Evolutionary conservation across 164 flowering plant genomes (phyloP), one percentile per base, ranked within the genome.

Genomic region (Magnolia sinica): DNA sequence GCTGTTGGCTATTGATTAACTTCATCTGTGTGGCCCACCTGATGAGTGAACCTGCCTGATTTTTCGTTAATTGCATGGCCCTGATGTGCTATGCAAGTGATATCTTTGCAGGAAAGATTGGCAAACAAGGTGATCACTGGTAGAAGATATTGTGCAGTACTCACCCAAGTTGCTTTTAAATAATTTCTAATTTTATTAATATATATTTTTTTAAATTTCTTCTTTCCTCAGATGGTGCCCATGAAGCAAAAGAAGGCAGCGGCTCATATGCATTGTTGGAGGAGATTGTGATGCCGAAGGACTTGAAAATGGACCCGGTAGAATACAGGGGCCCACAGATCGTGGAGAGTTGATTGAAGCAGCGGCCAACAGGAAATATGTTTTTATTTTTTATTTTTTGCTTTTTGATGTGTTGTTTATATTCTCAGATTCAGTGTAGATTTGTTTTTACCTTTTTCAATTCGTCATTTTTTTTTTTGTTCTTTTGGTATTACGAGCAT

Each of bases 271-370:
- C 84, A 77, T 90, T 90, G 93, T 80, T 94, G 72, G 90, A 92
- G 82, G 97, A 89, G 85, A 91, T 88, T 19, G 96, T 87, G 45
- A 73, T 85, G 85, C 96, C 97, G 9, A 84, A 88, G 75, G 86
- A 88, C 49, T 87, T 90, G 67, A 77, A 82, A 61, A 88, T 94
- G 97, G 89, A 89, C 68, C 78, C 79, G 9, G 85, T 92, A 14
- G 82, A 80, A 76, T 94, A 94, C 76, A 69, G 85, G 77, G 98
- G 98, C 50, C 98, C 97, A 7, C 88, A 80, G 73, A 76, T 89
- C 20, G 49, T 51, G 13, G 77, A 37, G 27, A 9, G 7, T 10
- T 74, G 61, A 55, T 55, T 55, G 16, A 11, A 55, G 13, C 61
- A 11, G 18, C 18, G 61, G 3, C 11, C 61, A 16, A 11, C 61